Percentiles rank a stretch among this genome's conserved stretches.
Conservation (phyloP, 2,329 filamentous ascomycete genomes). For the Fusarium longipes region DNA sequence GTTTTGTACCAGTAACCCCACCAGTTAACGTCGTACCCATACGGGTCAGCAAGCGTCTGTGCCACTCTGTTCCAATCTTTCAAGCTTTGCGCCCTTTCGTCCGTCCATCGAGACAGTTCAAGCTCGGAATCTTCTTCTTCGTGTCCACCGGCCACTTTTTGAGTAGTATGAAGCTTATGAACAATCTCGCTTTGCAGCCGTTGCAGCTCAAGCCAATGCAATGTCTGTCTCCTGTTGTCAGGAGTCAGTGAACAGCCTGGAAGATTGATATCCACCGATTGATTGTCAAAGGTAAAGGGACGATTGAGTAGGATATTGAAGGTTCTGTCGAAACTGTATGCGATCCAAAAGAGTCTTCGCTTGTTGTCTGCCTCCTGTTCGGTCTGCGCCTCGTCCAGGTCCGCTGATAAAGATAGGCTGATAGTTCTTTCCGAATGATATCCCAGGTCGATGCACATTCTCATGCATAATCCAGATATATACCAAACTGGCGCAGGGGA, state of each 20-base stretch:
- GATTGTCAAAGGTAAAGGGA: conserved; percentile 13
- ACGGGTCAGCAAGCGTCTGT: not conserved
- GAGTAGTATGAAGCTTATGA: not conserved
- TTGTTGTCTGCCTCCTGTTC: not conserved
- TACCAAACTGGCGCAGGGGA: conserved; percentile 15
- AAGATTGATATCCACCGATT: not conserved
- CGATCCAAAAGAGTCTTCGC: conserved; percentile 12
- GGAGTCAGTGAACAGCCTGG: not conserved
- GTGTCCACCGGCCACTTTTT: fast-evolving
- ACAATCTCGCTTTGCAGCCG: conserved; percentile 6
- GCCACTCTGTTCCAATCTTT: conserved; percentile 1
- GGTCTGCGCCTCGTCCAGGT: fast-evolving
- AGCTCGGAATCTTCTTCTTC: fast-evolving
- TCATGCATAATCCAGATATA: conserved; percentile 18
- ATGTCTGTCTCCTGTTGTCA: not conserved
- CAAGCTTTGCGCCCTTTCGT: not conserved
- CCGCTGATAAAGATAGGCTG: not conserved
- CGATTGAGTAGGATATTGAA: conserved; percentile 12
- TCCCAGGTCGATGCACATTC: conserved; percentile 19
- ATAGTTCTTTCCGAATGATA: conserved; percentile 18
- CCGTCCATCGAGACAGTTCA: not conserved
- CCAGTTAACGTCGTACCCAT: conserved; percentile 7
- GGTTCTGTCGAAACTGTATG: conserved; percentile 9
- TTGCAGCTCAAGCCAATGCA: conserved; percentile 18
- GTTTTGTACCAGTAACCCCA: conserved; percentile 23